Evolutionary conservation across 371 early-diverging fungal genomes (phyloP).

Genomic region (Rhizopus microsporus): DNA sequence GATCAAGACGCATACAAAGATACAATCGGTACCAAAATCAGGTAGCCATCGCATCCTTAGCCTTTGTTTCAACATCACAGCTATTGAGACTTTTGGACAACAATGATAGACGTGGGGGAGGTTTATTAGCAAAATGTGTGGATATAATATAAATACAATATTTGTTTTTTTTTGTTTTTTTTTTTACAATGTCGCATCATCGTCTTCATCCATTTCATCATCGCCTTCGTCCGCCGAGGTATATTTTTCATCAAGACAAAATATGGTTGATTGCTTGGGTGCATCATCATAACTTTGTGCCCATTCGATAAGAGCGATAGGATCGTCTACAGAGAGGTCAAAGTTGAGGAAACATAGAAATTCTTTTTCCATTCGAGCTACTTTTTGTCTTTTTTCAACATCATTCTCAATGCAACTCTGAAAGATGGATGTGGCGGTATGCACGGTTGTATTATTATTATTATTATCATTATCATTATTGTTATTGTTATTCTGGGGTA

Average conservation of each 20-base stretch:
- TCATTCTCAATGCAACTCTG: not conserved
- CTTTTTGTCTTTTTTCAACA: slow-evolving; percentile 19
- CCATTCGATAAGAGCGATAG: slow-evolving; percentile 36
- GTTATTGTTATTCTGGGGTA: not conserved
- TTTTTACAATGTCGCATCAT: not conserved
- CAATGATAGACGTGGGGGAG: too few relatives aligned
- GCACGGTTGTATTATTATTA: not conserved
- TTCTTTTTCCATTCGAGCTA: slow-evolving; percentile 58
- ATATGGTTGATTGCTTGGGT: not conserved
- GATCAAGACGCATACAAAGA: too few relatives aligned
- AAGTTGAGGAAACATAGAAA: slow-evolving; percentile 57
- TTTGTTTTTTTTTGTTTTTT: not conserved
- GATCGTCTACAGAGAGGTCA: slow-evolving; percentile 42
- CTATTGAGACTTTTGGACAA: too few relatives aligned
- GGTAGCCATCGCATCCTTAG: too few relatives aligned
- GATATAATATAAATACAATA: slow-evolving; percentile 1
- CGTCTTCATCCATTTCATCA: slow-evolving; percentile 41
- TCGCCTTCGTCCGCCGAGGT: slow-evolving; percentile 44
- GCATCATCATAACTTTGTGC: slow-evolving; percentile 21
- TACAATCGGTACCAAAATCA: too few relatives aligned
- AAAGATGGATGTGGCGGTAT: not conserved
- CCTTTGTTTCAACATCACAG: too few relatives aligned
- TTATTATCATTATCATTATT: not conserved
- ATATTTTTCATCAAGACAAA: slow-evolving; percentile 14
- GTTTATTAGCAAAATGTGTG: not conserved